Evolutionary conservation across 1,139 yeast species (phyloP).

Genomic region (Yamadazyma mexicana): DNA sequence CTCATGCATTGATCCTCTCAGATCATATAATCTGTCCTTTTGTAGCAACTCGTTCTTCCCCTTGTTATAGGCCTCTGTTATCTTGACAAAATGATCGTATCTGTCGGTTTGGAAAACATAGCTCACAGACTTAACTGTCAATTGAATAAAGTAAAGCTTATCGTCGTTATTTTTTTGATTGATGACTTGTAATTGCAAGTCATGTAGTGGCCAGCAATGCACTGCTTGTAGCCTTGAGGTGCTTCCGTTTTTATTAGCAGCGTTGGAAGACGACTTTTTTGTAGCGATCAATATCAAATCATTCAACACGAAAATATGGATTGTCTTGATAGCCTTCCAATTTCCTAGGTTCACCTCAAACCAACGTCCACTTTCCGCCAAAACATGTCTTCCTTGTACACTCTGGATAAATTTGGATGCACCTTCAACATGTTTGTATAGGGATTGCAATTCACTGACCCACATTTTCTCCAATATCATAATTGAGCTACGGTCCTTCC

Average conservation of each 20-base stretch:
- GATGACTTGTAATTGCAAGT: conserved; percentile 52
- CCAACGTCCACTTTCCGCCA: conserved; percentile 85
- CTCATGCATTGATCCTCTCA: conserved; percentile 16
- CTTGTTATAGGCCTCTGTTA: conserved; percentile 58
- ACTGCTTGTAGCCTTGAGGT: conserved; percentile 59
- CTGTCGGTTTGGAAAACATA: conserved; percentile 69
- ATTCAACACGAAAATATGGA: conserved; percentile 74
- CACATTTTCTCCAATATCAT: conserved; percentile 75
- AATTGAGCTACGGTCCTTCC: conserved; percentile 67
- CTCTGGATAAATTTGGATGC: conserved; percentile 81
- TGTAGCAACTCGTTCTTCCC: conserved; percentile 63
- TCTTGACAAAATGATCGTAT: conserved; percentile 55
- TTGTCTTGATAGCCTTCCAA: conserved; percentile 76
- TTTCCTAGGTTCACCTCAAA: conserved; percentile 84
- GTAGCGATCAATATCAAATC: conserved; percentile 78
- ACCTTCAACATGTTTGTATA: conserved; percentile 86
- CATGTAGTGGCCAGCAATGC: conserved; percentile 77
- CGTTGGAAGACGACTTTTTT: conserved; percentile 43
- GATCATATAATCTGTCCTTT: conserved; percentile 45
- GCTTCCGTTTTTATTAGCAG: conserved; percentile 13
- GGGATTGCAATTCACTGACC: conserved; percentile 69
- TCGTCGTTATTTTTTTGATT: conserved; percentile 16
- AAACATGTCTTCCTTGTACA: conserved; percentile 77
- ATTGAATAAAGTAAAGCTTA: conserved; percentile 43
- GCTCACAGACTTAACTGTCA: conserved; percentile 48